phyloP scores from a whole-genome alignment of 176 grass and related monocot species.

The Oryza officinalis region DNA sequence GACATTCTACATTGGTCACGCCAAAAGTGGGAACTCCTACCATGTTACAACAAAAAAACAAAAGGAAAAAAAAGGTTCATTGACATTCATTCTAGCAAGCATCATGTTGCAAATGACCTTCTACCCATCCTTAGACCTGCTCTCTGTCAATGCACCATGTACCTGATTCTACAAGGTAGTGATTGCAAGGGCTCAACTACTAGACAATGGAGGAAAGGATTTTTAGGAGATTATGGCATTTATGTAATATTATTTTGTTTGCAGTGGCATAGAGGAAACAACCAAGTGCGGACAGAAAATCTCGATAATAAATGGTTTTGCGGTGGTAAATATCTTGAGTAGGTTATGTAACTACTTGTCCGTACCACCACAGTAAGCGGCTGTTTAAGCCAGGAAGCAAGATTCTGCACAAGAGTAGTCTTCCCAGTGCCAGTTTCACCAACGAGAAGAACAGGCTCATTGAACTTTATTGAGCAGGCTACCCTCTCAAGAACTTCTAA shows the following conservation, averaged over 20 bases:
- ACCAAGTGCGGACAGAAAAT: not conserved
- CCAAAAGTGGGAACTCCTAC: not conserved
- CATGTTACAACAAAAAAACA: not conserved
- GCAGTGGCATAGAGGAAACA: not conserved
- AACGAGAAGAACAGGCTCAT: conserved; percentile 93
- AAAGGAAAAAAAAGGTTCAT: not conserved
- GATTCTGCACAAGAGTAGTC: conserved; percentile 90
- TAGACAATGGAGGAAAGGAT: not conserved
- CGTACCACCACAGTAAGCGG: conserved; percentile 83
- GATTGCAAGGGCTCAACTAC: not conserved
- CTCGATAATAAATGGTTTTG: not conserved
- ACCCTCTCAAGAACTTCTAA: conserved; percentile 83
- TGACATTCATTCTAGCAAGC: conserved; percentile 4
- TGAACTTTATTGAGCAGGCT: conserved; percentile 82
- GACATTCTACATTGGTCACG: not conserved
- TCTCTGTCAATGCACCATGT: not conserved
- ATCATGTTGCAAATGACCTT: not conserved
- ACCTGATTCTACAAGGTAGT: not conserved
- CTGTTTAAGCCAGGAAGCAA: conserved; percentile 77
- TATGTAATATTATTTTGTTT: not conserved
- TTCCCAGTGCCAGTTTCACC: conserved; percentile 99
- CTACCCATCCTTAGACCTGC: not conserved
- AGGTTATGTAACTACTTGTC: conserved; percentile 8
- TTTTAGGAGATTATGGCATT: conserved; percentile 2
- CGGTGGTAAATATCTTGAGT: not conserved